Evolutionary conservation across 2,329 filamentous ascomycete genomes (phyloP), one percentile per base, ranked within the genome.

Genomic region (Nannizziopsis arthrosporioides): DNA sequence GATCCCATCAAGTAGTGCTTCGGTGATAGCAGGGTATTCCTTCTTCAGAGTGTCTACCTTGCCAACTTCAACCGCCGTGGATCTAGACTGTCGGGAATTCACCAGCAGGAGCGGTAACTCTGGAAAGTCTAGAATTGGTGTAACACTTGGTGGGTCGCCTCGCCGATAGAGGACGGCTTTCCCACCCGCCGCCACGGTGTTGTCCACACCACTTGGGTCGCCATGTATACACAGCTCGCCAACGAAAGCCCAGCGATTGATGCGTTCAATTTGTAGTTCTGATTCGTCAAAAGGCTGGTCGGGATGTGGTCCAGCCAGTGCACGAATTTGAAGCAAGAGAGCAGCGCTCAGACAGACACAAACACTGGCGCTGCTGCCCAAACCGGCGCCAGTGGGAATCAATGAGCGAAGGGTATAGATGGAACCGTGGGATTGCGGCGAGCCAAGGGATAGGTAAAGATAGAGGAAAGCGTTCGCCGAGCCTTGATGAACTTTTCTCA

Each of bases 221-320:
- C 90, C 92, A 62, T 98, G 92, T 54, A 96, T 95, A 67, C 88
- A 92, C 80, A 96, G 84, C 65, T 98, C 92, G 18, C 84, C 84
- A 0, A 98, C 92, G 65, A 95, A 96, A 0, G 92, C 89, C 92
- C 93, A 98, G 53, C 85, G 78, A 66, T 98, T 98, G 68, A 98
- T 95, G 54, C 90, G 81, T 69, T 96, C 89, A 27, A 96, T 77
- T 63, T 98, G 90, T 38, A 88, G 68, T 51, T 85, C 81, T n/a
- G 86, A 86, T 68, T 98, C 92, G 47, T 87, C 81, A 0, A 80
- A 69, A 3, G 88, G 86, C 65, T 96, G 90, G 59, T 96, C 90
- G 0, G 85, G 85, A 62, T 96, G 90, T 1, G 92, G 92, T 0
- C 88, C 88, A 1, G 87, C 84, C 5, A 98, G 74, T 2, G 89